A percentile compares a stretch with the other conserved stretches of the same genome.
phyloP scores from a whole-genome alignment of 1,284 basidiomycete genomes.

The Ceratorhiza oryzae-sativae region DNA sequence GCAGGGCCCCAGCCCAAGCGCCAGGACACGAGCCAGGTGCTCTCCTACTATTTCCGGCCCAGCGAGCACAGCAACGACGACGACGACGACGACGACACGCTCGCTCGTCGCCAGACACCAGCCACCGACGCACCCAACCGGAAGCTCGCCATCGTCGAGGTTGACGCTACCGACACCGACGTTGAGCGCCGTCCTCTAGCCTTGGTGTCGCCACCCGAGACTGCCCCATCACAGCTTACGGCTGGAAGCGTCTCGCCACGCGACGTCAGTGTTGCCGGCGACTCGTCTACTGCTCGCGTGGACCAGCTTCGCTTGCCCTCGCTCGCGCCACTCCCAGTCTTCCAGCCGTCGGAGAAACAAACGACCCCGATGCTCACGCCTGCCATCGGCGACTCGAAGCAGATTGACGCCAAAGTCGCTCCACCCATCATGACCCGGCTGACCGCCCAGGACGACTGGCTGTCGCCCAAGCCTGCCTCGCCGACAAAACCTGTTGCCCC shows the following conservation, averaged over 20 bases:
- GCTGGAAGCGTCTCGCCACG: constrained; percentile 14
- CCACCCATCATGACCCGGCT: constrained; percentile 40
- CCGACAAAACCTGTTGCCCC: neutral
- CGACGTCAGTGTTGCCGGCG: constrained; percentile 39
- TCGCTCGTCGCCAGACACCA: neutral
- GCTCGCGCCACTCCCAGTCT: neutral
- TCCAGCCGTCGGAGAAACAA: neutral
- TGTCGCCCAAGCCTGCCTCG: neutral
- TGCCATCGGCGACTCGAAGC: constrained; percentile 39
- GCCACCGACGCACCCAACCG: constrained; percentile 34
- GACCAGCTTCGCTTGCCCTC: neutral
- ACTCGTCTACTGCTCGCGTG: constrained; percentile 18
- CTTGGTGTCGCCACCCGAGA: constrained; percentile 42
- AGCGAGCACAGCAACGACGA: neutral
- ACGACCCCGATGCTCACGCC: constrained; percentile 33
- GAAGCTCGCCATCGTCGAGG: constrained; percentile 41
- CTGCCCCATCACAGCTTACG: neutral
- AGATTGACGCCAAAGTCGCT: constrained; percentile 37
- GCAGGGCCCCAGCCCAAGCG: constrained; percentile 14
- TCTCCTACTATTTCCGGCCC: constrained; percentile 20
- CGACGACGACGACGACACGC: constrained; percentile 3
- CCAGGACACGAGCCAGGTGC: constrained; percentile 36
- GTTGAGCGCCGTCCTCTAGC: constrained; percentile 40
- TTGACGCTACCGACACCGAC: constrained; percentile 33
- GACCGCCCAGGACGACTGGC: constrained; percentile 10